Evolutionary conservation across 2,329 filamentous ascomycete genomes (phyloP).

Genomic region (Endocalyx cinctus): DNA sequence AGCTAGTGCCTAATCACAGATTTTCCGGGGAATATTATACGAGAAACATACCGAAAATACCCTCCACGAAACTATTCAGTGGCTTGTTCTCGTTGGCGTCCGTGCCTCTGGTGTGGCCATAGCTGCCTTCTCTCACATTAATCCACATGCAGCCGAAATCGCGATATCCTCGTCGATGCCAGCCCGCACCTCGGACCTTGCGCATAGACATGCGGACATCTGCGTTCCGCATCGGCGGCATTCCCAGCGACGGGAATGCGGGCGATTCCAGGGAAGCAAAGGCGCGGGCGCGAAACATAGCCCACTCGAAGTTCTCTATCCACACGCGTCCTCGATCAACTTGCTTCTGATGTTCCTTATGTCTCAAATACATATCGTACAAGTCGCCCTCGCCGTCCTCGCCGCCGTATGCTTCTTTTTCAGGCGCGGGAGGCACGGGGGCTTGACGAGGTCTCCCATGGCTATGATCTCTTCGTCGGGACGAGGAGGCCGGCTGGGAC

Average conservation of each 20-base stretch:
- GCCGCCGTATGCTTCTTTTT: no score
- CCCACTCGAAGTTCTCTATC: not conserved
- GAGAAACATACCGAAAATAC: conserved; percentile 5
- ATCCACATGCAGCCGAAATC: conserved; percentile 14
- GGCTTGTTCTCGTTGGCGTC: conserved; percentile 12
- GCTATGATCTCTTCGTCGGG: no score
- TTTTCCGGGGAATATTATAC: not conserved
- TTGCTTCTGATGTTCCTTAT: no score
- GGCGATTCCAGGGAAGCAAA: not conserved
- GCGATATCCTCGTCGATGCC: conserved; percentile 15
- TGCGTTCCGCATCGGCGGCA: not conserved
- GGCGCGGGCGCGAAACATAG: not conserved
- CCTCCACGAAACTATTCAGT: conserved; percentile 6
- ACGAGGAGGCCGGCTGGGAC: no score
- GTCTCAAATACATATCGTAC: no score
- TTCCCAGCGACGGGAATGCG: not conserved
- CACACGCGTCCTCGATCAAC: not conserved
- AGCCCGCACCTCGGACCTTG: conserved; percentile 8
- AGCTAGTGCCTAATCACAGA: no score
- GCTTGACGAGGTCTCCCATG: no score
- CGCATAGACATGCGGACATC: not conserved
- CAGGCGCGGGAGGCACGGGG: no score
- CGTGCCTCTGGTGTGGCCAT: conserved; percentile 8
- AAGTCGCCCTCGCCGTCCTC: no score
- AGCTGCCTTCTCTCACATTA: conserved; percentile 14